Conservation (phyloP, 495 filamentous ascomycete genomes). For the Umbilicaria muhlenbergii region DNA sequence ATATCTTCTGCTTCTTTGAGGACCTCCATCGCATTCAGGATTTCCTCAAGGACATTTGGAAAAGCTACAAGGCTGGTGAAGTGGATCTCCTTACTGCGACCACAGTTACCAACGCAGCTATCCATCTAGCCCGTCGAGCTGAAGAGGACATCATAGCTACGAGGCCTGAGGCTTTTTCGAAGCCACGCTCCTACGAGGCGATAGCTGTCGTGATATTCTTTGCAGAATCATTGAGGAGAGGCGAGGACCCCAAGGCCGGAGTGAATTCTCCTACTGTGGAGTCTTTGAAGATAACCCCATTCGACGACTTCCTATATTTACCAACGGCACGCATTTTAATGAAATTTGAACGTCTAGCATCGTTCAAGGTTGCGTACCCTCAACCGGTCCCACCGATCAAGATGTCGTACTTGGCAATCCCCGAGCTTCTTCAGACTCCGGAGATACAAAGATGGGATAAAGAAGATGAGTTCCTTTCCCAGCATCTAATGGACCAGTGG, state of each 20-base stretch:
- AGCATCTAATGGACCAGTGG: no score
- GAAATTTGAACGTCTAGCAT: slow-evolving; percentile 2
- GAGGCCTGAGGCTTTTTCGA: background rate
- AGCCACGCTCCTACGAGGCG: background rate
- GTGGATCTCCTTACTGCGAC: slow-evolving; percentile 4
- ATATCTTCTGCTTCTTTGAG: slow-evolving; percentile 10
- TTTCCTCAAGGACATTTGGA: slow-evolving; percentile 2
- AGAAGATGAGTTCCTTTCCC: background rate
- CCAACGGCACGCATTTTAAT: slow-evolving; percentile 4
- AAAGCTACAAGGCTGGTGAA: slow-evolving; percentile 2
- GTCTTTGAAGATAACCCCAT: slow-evolving; percentile 4
- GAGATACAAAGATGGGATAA: slow-evolving; percentile 5
- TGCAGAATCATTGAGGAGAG: slow-evolving; percentile 5
- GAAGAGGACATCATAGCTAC: slow-evolving; percentile 7
- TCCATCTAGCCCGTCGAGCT: slow-evolving; percentile 7
- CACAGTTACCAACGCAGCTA: slow-evolving; percentile 6
- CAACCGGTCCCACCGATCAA: background rate
- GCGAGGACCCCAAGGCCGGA: slow-evolving; percentile 1
- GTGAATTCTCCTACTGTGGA: background rate
- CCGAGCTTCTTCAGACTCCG: slow-evolving; percentile 4
- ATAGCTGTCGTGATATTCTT: slow-evolving; percentile 4
- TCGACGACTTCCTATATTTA: slow-evolving; percentile 8
- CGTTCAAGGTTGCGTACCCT: slow-evolving; percentile 1
- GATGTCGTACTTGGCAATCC: slow-evolving; percentile 2
- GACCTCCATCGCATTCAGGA: slow-evolving; percentile 7